Base-by-base conservation (phyloP, 2,329 filamentous ascomycete species). In the Tetracladium maxilliforme region DNA sequence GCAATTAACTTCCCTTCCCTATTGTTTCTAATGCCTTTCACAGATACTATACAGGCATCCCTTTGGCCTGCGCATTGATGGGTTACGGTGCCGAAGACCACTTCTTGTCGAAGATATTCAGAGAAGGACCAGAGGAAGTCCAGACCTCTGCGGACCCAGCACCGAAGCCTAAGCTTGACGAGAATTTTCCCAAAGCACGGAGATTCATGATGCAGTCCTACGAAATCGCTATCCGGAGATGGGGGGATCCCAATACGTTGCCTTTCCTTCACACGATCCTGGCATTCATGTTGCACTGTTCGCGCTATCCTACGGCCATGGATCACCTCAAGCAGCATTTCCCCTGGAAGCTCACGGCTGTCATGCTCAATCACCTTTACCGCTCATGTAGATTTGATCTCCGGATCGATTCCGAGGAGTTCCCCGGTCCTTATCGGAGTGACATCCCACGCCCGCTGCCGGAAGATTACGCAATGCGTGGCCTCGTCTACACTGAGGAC, bases 391-490 rank as follows among this genome's bases (percentile, higher is more conserved):
- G n/a, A n/a, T 22, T 18, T 3, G 11, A 26, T 11, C 16, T 20
- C 10, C 16, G 21, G 7, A 16, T 27, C 4, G 25, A 14, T 13
- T 16, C 19, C 14, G 25, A 22, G 1, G 14, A 23, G 14, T 16
- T 20, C 7, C 4, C 14, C 6, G 17, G 22, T 1, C 14, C 25
- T 11, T 16, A 16, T 4, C 15, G 19, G 4, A 38, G 37, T 19
- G 36, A 40, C 18, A 38, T 38, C 5, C 19, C 35, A 11, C 32
- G 35, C 4, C 38, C 39, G 10, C 38, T 43, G 11, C 38, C 41
- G 1, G 41, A 45, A 19, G 42, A 45, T 10, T 43, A 35, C 23
- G 40, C 38, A 7, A 30, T 44, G 16, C 35, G 38, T 13, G 42
- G 42, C 1, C 28, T 45, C 4, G 24, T 38, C 1, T 45, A 34